Percentiles rank a stretch among this genome's conserved stretches.
phyloP scores from a whole-genome alignment of 2,329 filamentous ascomycete species.

The Ophiocordyceps sinensis region DNA sequence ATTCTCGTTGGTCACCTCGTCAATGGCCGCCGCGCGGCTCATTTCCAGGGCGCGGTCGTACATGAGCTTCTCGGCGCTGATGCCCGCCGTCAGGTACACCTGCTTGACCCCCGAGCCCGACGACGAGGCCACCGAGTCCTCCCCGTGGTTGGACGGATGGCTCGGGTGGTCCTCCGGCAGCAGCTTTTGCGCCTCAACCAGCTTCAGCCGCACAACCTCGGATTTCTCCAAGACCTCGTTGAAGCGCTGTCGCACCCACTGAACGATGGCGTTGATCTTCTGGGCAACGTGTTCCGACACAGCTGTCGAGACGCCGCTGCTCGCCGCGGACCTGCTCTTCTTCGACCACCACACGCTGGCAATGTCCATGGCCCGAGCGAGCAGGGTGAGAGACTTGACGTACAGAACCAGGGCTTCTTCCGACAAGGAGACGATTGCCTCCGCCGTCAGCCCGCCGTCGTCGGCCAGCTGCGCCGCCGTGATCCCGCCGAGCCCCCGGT shows the following conservation, averaged over 20 bases:
- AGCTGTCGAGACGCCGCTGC: constrained; percentile 22
- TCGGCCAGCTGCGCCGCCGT: constrained; percentile 38
- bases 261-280: constrained; percentile 83
- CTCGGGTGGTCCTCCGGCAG: constrained; percentile 74
- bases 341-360: constrained; percentile 83
- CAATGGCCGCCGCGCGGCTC: constrained; percentile 87
- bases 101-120: constrained; percentile 57
- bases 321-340: constrained; percentile 52
- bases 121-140: constrained; percentile 39
- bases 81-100: constrained; percentile 71
- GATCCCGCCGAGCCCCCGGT: constrained; percentile 54
- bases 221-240: constrained; percentile 97
- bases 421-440: constrained; percentile 74
- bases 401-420: constrained; percentile 94
- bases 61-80: constrained; percentile 94
- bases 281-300: constrained; percentile 38
- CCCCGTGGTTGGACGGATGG: constrained; percentile 65
- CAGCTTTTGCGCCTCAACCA: constrained; percentile 72
- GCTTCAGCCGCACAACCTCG: constrained; percentile 78
- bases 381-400: constrained; percentile 78
- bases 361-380: constrained; percentile 92
- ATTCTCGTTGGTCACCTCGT: constrained; percentile 88
- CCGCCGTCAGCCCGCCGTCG: constrained; percentile 67
- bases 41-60: constrained; percentile 95
- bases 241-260: constrained; percentile 88